A percentile compares a stretch with the other conserved stretches of the same genome.
These are phyloP conservation scores for Choiromyces venosus DNA, from an alignment of 495 filamentous ascomycete genomes.

Conservation along the genomic window DNA sequence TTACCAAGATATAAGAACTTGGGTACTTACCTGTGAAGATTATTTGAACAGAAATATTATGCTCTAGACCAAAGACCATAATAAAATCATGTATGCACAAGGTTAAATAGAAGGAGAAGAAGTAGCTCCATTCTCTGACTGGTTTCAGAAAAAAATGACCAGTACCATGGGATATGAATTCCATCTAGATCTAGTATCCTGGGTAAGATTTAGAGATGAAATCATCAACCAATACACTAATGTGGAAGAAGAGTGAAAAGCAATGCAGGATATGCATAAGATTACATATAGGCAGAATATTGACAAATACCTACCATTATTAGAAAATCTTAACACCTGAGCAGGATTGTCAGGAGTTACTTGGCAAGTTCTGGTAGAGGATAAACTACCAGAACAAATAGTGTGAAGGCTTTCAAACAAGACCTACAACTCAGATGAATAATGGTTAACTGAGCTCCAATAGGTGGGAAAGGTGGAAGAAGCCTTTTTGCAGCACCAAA, in stretches of 20 bases:
- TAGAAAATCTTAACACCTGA: constrained; percentile 5
- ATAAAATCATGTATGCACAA: background rate
- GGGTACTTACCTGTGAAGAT: background rate
- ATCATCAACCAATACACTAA: too few relatives aligned
- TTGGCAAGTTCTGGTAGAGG: too few relatives aligned
- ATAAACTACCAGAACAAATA: too few relatives aligned
- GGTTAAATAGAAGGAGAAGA: background rate
- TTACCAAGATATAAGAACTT: too few relatives aligned
- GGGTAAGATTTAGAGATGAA: background rate
- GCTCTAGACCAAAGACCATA: background rate
- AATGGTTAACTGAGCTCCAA: too few relatives aligned
- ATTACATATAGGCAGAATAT: background rate
- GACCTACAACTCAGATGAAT: too few relatives aligned
- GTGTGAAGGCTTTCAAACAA: too few relatives aligned
- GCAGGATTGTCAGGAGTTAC: too few relatives aligned
- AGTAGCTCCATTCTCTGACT: background rate
- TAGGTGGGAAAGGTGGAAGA: too few relatives aligned
- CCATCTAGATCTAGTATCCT: background rate
- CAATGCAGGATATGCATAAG: background rate
- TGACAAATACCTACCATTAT: background rate
- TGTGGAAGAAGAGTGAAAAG: too few relatives aligned
- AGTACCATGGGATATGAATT: background rate
- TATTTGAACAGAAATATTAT: constrained; percentile 1
- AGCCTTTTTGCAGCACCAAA: too few relatives aligned
- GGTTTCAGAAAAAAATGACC: background rate